Evolutionary conservation across 345 rosid species (phyloP), one percentile per base, ranked within the genome.

Genomic region (Nasturtium officinale): DNA sequence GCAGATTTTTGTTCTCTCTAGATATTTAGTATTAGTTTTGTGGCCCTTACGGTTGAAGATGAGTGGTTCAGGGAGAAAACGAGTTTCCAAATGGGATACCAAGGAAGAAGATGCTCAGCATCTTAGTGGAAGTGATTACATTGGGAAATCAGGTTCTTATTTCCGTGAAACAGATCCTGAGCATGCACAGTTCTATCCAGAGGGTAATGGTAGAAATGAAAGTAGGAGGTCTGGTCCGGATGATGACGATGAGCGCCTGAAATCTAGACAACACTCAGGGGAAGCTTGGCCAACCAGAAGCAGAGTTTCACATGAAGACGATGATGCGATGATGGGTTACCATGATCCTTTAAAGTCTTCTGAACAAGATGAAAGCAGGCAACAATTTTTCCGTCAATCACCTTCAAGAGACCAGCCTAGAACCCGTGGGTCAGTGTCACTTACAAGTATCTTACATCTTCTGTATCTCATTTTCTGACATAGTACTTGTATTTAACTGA

Each of bases 21-120:
- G 6, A 7, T 64, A 45, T 4, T 43, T 7, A 47, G 21, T 65
- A 33, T 11, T 55, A 6, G 5, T 65, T 2, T 21, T 33, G 47
- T 25, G n/a, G 58, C 15, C 37, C 29, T 63, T 63, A 64, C 46
- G 46, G 18, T 13, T 42, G 73, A 68, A n/a, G 53, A 94, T 87
- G 96, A 86, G 93, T 59, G 82, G 86, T 29, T 71, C 83, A 56
- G 83, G 84, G 72, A 80, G 86, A 77, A 88, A 83, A 78, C 87
- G 82, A 32, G 74, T 48, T 80, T 89, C 97, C 15, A 86, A 91
- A 63, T 91, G 97, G 97, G 96, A 94, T 84, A 60, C 81, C 66
- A 85, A 83, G 65, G 96, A 87, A 74, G 96, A 83, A 40, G 68
- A 60, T 12, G 76, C 82, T 69, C 85, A 67, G 16, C 67, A 69